phyloP scores from a whole-genome alignment of 2,329 filamentous ascomycete genomes.

The Colletotrichum sp. region DNA sequence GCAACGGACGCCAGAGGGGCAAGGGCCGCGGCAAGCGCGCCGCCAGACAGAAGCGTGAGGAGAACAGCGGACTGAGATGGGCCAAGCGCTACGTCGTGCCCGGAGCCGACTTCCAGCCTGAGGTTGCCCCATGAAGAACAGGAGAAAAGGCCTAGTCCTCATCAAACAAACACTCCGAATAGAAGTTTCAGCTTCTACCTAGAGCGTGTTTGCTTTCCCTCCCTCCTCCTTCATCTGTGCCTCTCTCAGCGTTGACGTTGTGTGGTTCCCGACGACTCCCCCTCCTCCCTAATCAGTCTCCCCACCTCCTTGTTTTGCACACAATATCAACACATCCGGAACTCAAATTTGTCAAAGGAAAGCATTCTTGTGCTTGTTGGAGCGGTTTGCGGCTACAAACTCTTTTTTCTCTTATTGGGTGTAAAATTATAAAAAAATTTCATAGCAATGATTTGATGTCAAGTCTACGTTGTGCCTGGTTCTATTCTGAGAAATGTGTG shows the following conservation, averaged over 20 bases:
- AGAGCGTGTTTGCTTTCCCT: not conserved
- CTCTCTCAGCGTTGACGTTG: not conserved
- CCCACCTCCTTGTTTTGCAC: not conserved
- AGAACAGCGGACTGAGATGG: not conserved
- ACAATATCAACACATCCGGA: not conserved
- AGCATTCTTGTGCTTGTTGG: not conserved
- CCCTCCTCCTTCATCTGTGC: not conserved
- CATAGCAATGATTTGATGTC: not conserved
- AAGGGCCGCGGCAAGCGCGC: not conserved
- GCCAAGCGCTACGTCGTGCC: conserved; percentile 15
- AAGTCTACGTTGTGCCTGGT: not conserved
- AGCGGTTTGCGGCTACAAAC: not conserved
- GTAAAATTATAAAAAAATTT: not conserved
- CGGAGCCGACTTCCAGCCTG: conserved; percentile 1
- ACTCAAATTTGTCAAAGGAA: not conserved
- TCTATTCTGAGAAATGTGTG: not conserved
- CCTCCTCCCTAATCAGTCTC: not conserved
- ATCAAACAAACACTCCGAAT: not conserved
- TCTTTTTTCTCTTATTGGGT: conserved; percentile 5
- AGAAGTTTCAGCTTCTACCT: not conserved
- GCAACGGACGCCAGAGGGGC: not conserved
- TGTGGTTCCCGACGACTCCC: not conserved
- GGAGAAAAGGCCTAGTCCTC: not conserved
- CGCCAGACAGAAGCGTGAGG: not conserved
- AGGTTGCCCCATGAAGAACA: conserved; percentile 3